A percentile compares a stretch with the other conserved stretches of the same genome.
These are phyloP conservation scores for Kitagawia praeruptora DNA, from an alignment of 129 eudicot genomes.

Conservation along the genomic window DNA sequence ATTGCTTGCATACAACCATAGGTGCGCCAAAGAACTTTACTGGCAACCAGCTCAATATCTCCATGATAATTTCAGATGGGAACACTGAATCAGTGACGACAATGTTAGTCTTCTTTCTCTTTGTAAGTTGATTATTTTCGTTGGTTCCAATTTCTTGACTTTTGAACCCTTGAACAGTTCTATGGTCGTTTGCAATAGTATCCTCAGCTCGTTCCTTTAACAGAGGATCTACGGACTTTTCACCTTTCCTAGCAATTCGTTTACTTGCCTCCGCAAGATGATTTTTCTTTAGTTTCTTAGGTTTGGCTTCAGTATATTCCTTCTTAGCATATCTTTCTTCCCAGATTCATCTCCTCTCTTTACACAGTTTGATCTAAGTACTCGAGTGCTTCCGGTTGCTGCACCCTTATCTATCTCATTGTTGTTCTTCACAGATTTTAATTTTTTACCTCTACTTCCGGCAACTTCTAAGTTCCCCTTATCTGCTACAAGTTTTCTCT, in stretches of 20 bases:
- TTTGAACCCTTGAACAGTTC: too few relatives aligned
- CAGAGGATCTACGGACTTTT: background rate
- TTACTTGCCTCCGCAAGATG: background rate
- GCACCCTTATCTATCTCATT: background rate
- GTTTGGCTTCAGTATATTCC: background rate
- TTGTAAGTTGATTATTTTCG: background rate
- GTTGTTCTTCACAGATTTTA: background rate
- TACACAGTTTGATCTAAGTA: background rate
- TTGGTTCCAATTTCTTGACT: background rate
- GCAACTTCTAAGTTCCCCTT: background rate
- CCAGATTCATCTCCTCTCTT: background rate
- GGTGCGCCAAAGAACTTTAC: slow-evolving; percentile 4
- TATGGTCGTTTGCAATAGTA: background rate
- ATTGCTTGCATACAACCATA: slow-evolving; percentile 21
- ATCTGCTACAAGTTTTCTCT: background rate
- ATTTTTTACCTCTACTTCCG: background rate
- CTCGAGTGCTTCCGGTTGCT: background rate
- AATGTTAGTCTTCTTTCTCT: background rate
- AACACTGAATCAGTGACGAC: slow-evolving; percentile 6
- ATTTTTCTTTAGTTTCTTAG: background rate
- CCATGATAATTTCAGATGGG: slow-evolving; percentile 18
- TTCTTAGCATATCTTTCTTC: background rate
- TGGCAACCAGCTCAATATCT: slow-evolving; percentile 26
- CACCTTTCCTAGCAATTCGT: background rate
- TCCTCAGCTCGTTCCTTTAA: background rate